These are phyloP conservation scores for Naganishia vaughanmartiniae DNA, from an alignment of 768 basidiomycete species.

Conservation along the genomic window DNA sequence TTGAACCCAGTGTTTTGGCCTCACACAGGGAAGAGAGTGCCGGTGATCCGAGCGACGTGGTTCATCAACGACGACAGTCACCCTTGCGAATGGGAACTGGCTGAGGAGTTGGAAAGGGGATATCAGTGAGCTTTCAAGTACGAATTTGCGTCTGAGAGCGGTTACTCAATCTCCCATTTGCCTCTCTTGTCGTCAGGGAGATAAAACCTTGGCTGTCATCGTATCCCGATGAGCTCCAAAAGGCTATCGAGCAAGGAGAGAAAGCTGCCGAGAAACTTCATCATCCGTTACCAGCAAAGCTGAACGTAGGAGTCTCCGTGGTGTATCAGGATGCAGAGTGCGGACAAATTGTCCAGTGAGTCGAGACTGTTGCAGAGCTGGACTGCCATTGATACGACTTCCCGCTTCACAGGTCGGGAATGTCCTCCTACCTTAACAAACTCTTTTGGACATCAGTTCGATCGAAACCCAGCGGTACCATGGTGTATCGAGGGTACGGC, in stretches of 20 bases:
- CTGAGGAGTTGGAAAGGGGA: constrained; percentile 53
- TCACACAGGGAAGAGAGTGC: constrained; percentile 51
- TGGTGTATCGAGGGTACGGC: constrained; percentile 53
- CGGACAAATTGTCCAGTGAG: constrained; percentile 52
- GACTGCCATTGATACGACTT: not conserved
- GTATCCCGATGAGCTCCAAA: constrained; percentile 54
- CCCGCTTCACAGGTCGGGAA: constrained; percentile 36
- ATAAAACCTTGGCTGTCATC: constrained; percentile 53
- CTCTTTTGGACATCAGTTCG: constrained; percentile 49
- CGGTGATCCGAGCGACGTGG: constrained; percentile 54
- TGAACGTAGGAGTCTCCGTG: constrained; percentile 34
- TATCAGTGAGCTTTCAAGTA: constrained; percentile 42
- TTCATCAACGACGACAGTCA: constrained; percentile 53
- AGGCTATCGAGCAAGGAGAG: constrained; percentile 50
- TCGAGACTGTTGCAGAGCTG: not conserved
- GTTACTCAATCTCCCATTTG: not conserved
- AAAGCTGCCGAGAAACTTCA: constrained; percentile 55
- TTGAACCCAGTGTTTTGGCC: constrained; percentile 55
- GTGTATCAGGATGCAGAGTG: constrained; percentile 54
- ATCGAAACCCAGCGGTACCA: constrained; percentile 48
- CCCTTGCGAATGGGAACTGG: constrained; percentile 53
- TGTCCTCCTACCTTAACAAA: constrained; percentile 46
- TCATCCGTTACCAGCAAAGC: constrained; percentile 43
- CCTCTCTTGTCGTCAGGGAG: constrained; percentile 32
- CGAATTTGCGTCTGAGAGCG: not conserved